These are phyloP conservation scores for Chlamydomonas sp. DNA, from an alignment of 139 green algal species.

Conservation along the genomic window DNA sequence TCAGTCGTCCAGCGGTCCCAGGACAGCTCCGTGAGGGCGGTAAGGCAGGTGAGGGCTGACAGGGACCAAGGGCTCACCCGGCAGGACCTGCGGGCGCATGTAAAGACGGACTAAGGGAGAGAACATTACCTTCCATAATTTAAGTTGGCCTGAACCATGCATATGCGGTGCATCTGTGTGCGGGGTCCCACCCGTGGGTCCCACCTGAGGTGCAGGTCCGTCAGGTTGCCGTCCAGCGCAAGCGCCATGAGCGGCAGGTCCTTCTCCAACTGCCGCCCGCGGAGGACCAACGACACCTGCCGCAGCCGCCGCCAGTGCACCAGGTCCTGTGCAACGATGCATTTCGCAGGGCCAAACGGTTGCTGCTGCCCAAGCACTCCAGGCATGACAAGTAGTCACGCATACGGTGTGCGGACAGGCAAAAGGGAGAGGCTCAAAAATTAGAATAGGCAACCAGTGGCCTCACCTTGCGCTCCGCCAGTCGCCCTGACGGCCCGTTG, in stretches of 20 bases:
- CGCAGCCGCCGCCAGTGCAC: not conserved
- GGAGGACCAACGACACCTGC: not conserved
- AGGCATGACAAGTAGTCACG: too few species aligned
- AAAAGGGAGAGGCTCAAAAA: not conserved
- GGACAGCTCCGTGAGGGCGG: not conserved
- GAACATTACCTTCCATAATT: not conserved
- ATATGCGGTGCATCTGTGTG: too few species aligned
- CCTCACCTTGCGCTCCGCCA: not conserved
- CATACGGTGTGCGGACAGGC: too few species aligned
- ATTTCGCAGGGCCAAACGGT: too few species aligned
- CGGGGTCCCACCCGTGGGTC: not conserved
- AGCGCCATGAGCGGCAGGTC: not conserved
- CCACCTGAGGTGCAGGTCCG: slow-evolving; percentile 17
- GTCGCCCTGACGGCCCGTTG: not conserved
- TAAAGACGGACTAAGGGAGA: not conserved
- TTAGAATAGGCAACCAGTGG: not conserved
- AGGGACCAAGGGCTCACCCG: slow-evolving; percentile 2
- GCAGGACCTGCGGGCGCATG: not conserved
- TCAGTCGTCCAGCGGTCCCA: not conserved
- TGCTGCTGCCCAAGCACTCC: too few species aligned
- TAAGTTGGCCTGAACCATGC: too few species aligned
- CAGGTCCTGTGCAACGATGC: not conserved
- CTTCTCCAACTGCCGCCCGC: not conserved
- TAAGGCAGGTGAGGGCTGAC: not conserved
- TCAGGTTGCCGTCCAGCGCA: not conserved